Conservation (phyloP, 2,329 filamentous ascomycete genomes). For the Ascosphaera pollenicola region DNA sequence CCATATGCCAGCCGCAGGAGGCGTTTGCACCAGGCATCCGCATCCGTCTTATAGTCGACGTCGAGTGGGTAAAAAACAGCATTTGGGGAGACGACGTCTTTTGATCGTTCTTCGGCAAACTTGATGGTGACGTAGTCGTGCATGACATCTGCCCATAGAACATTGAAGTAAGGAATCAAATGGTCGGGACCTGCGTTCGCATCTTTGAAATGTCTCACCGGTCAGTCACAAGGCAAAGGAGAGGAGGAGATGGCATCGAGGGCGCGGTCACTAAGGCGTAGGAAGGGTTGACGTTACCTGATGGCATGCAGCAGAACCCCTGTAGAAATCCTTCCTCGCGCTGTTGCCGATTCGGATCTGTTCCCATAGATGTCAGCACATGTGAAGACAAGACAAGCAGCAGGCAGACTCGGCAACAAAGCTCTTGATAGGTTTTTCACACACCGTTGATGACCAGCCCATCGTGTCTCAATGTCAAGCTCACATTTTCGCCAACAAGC, state of each 20-base stretch:
- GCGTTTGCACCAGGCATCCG: conserved; percentile 37
- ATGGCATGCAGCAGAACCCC: too few relatives aligned
- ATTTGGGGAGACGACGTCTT: conserved; percentile 36
- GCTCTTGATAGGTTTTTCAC: conserved; percentile 4
- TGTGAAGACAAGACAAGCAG: too few relatives aligned
- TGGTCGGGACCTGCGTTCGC: conserved; percentile 5
- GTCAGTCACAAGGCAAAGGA: too few relatives aligned
- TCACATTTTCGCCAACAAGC: conserved; percentile 33
- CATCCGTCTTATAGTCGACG: conserved; percentile 26
- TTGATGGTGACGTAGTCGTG: conserved; percentile 43
- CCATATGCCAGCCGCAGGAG: conserved; percentile 53
- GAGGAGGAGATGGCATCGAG: too few relatives aligned
- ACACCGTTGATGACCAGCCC: conserved; percentile 36
- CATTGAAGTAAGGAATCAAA: conserved; percentile 55
- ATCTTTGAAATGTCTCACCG: too few relatives aligned
- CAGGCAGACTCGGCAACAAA: background rate
- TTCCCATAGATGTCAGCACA: too few relatives aligned
- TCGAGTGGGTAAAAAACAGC: conserved; percentile 40
- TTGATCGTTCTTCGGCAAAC: conserved; percentile 41
- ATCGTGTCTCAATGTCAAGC: conserved; percentile 37
- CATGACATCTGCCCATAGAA: conserved; percentile 56
- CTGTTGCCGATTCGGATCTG: too few relatives aligned
- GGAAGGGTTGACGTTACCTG: background rate
- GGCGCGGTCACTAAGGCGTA: background rate
- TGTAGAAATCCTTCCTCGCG: too few relatives aligned